Base-by-base conservation (phyloP, 208 protist genomes). In the Leishmania mexicana region DNA sequence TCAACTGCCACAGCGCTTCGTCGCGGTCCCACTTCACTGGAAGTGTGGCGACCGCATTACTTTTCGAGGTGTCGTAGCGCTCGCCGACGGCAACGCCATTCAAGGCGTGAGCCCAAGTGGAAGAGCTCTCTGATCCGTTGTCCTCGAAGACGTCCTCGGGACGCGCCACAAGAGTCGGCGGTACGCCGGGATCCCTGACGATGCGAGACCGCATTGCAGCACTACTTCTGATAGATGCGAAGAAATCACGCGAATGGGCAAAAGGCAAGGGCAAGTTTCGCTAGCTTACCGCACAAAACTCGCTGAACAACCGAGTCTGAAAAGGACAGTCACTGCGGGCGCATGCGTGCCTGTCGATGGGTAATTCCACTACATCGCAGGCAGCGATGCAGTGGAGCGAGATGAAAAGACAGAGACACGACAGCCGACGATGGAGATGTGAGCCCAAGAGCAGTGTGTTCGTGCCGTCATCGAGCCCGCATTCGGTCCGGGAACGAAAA, bases 1-100 rank as follows among this genome's bases (percentile, higher is more conserved):
- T 79, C 38, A 90, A 84, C 68, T 90, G 86, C 49, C 82, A 81
- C 31, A 90, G 78, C 38, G 89, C 84, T n/a, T 86, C 80, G 21
- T 62, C 64, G 24, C 64, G 38, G 67, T 87, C 75, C 78, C 78
- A 81, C 78, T 58, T 42, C 49, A 47, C 19, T 45, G n/a, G 21
- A 38, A 28, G n/a, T 47, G 72, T 19, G 17, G 51, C 4, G 24
- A 15, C 58, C 21, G n/a, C 57, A 2, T 45, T 38, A 40, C 47
- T 38, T 60, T 2, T 11, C 21, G 51, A 8, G 47, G 51, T 60
- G 51, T 76, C 72, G 13, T 76, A 76, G n/a, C 72, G 49, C 21
- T 76, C 72, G n/a, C 51, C 31, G 8, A 38, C 51, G 15, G 57
- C 47, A 31, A 11, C 17, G 13, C 19, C 65, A 70, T 45, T 45